Conservation (phyloP, 352 stramenopile species). For the Albugo candida region DNA sequence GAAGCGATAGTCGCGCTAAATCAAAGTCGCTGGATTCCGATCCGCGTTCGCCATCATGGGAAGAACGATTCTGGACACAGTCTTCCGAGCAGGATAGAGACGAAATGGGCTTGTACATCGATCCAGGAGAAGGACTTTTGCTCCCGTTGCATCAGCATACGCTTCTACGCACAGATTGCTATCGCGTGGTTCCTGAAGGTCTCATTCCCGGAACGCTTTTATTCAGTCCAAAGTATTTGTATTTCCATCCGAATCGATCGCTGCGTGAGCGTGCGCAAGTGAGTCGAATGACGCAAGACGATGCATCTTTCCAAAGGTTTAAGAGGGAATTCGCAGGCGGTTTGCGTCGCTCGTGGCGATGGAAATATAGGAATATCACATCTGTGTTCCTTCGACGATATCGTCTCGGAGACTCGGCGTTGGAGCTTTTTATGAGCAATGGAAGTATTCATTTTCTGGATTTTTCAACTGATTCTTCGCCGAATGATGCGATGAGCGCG, state of each 20-base stretch:
- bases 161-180: conserved; percentile 32
- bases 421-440: conserved; percentile 69
- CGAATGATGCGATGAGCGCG: conserved; percentile 22
- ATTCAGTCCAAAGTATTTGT: conserved; percentile 41
- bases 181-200: conserved; percentile 55
- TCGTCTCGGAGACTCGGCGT: conserved; percentile 53
- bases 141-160: conserved; percentile 35
- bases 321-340: conserved; percentile 30
- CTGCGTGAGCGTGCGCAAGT: neutral
- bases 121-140: conserved; percentile 31
- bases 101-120: conserved; percentile 45
- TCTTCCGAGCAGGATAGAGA: conserved; percentile 13
- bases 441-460: conserved; percentile 67
- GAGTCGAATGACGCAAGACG: neutral
- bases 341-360: conserved; percentile 51
- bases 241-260: conserved; percentile 9
- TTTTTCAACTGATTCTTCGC: conserved; percentile 15
- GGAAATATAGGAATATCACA: conserved; percentile 60
- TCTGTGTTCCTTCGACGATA: conserved; percentile 66
- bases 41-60: no score
- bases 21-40: no score
- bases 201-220: conserved; percentile 44
- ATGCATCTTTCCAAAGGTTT: neutral
- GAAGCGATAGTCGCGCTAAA: no score
- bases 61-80: no score